phyloP scores from a whole-genome alignment of 208 protist species.

The Angomonas ambiguus region DNA sequence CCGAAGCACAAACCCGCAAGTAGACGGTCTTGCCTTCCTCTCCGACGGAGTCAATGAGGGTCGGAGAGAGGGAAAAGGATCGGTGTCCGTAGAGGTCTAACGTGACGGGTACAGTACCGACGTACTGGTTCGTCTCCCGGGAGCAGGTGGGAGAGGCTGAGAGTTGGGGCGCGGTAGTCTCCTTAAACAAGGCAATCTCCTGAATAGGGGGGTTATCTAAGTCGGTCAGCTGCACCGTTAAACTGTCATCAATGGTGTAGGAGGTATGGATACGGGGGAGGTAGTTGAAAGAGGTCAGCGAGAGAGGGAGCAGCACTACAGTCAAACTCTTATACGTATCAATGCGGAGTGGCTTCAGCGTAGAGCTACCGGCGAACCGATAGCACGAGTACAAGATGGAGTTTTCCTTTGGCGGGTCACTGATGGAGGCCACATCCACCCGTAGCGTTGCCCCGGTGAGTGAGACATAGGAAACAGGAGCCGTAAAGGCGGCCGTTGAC shows the following conservation, averaged over 20 bases:
- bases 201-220: slow-evolving; percentile 45
- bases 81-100: slow-evolving; percentile 33
- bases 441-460: slow-evolving; percentile 28
- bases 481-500: slow-evolving; percentile 28
- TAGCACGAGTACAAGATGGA: slow-evolving; percentile 35
- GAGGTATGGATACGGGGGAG: slow-evolving; percentile 39
- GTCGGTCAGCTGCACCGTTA: slow-evolving; percentile 51
- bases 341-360: slow-evolving; percentile 29
- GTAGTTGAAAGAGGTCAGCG: slow-evolving; percentile 56
- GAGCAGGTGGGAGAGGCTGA: not conserved
- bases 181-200: slow-evolving; percentile 31
- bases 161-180: slow-evolving; percentile 9
- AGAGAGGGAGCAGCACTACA: slow-evolving; percentile 31
- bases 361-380: not conserved
- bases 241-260: slow-evolving; percentile 22
- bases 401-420: slow-evolving; percentile 17
- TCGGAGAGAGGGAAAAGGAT: slow-evolving; percentile 31
- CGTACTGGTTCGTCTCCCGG: not conserved
- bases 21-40: slow-evolving; percentile 22
- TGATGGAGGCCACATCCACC: slow-evolving; percentile 40
- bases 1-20: slow-evolving; percentile 51
- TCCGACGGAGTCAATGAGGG: slow-evolving; percentile 22
- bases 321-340: slow-evolving; percentile 30
- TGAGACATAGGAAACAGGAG: slow-evolving; percentile 28
- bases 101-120: slow-evolving; percentile 21